These are phyloP conservation scores for Leishmania arabica DNA, from an alignment of 208 protist genomes.

Conservation along the genomic window DNA sequence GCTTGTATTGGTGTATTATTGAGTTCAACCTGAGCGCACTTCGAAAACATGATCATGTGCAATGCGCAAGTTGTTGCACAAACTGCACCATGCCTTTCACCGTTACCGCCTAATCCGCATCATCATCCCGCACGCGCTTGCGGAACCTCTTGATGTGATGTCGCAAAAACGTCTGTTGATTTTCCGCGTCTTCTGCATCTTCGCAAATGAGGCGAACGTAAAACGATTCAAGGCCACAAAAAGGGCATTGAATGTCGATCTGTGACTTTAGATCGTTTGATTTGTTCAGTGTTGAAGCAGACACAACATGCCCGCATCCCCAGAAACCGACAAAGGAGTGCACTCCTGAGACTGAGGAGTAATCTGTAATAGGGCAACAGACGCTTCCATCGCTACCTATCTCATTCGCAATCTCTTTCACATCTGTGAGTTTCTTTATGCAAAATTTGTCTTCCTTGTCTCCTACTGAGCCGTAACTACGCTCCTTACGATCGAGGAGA, in stretches of 20 bases:
- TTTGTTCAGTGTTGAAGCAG: constrained; percentile 25
- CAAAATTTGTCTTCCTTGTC: not conserved
- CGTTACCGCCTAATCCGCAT: not conserved
- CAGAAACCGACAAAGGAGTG: constrained; percentile 77
- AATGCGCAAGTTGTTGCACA: not conserved
- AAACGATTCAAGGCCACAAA: constrained; percentile 41
- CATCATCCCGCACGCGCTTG: constrained; percentile 10
- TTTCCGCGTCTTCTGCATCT: constrained; percentile 22
- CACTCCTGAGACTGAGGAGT: constrained; percentile 44
- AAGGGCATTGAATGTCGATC: constrained; percentile 30
- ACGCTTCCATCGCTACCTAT: constrained; percentile 33
- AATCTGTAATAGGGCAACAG: constrained; percentile 63
- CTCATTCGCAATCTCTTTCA: constrained; percentile 54
- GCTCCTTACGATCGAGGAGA: constrained; percentile 36
- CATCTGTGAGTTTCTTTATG: constrained; percentile 54
- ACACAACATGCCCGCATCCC: constrained; percentile 77
- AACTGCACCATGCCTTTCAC: not conserved
- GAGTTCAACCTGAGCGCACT: not conserved
- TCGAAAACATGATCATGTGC: not conserved
- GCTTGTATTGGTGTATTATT: not conserved
- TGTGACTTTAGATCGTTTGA: constrained; percentile 13
- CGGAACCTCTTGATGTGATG: constrained; percentile 13
- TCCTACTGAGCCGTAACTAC: not conserved
- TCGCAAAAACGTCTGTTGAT: constrained; percentile 27
- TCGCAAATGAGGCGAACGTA: constrained; percentile 46